These are phyloP conservation scores for Backusella sp. DNA, from an alignment of 192 early-diverging fungal genomes.

Conservation along the genomic window DNA sequence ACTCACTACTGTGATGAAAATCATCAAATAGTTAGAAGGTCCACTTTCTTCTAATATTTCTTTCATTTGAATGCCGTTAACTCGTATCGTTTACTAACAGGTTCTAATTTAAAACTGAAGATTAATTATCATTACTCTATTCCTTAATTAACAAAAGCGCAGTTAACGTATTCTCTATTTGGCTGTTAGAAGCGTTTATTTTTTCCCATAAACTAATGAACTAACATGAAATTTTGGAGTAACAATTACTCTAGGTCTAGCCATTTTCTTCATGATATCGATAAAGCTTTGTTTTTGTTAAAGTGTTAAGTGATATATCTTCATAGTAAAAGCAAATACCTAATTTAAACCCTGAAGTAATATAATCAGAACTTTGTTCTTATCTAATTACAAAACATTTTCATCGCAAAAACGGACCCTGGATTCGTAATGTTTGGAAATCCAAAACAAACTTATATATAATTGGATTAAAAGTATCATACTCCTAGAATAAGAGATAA, in stretches of 20 bases:
- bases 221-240: background rate
- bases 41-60: background rate
- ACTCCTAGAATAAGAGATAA: no score
- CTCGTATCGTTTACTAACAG: background rate
- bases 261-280: background rate
- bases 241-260: background rate
- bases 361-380: no score
- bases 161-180: background rate
- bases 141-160: slow-evolving; percentile 2
- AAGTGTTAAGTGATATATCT: no score
- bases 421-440: no score
- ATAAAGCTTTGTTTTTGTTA: no score
- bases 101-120: background rate
- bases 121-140: background rate
- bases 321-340: no score
- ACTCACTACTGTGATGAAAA: no score
- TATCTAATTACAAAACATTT: no score
- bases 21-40: background rate
- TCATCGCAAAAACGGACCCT: no score
- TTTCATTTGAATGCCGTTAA: background rate
- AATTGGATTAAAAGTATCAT: no score
- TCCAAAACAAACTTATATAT: no score
- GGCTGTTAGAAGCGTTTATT: background rate
- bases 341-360: no score
- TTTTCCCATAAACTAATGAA: background rate